Percentiles rank a stretch among this genome's conserved stretches.
These are phyloP conservation scores for Malbranchea zuffiana DNA, from an alignment of 2,329 filamentous ascomycete species.

Conservation along the genomic window DNA sequence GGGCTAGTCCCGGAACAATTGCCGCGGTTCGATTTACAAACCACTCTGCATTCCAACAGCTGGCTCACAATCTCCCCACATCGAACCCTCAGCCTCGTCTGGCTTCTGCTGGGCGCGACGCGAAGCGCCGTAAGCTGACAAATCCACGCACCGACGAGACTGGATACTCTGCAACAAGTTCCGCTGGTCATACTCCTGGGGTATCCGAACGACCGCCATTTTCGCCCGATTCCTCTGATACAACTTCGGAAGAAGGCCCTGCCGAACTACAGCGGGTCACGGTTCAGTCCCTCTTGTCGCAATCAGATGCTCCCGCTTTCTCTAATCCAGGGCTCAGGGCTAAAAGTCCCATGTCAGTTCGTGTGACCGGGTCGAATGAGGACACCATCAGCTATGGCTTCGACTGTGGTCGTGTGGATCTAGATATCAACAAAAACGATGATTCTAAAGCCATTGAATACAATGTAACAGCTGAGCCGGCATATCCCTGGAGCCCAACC, in stretches of 20 bases:
- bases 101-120: conserved; percentile 5
- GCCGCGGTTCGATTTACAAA: neutral
- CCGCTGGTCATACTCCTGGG: conserved; percentile 1
- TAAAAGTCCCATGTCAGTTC: too few relatives aligned
- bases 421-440: conserved; percentile 59
- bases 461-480: conserved; percentile 3
- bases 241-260: conserved; percentile 15
- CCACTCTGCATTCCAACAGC: conserved; percentile 4
- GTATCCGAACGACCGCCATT: conserved; percentile 1
- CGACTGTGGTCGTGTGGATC: conserved; percentile 58
- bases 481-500: conserved; percentile 1
- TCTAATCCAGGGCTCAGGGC: too few relatives aligned
- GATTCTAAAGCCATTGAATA: conserved; percentile 52
- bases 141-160: too few relatives aligned
- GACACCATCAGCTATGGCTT: conserved; percentile 50
- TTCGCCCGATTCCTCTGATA: conserved; percentile 5
- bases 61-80: neutral
- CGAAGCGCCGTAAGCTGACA: conserved; percentile 5
- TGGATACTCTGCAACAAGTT: too few relatives aligned
- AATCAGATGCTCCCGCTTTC: conserved; percentile 23
- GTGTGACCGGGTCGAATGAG: conserved; percentile 14
- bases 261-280: conserved; percentile 47
- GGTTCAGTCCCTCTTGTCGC: conserved; percentile 53
- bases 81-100: neutral
- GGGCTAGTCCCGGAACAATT: conserved; percentile 6